These are phyloP conservation scores for Lotus japonicus DNA, from an alignment of 306 rosid species.

Conservation along the genomic window DNA sequence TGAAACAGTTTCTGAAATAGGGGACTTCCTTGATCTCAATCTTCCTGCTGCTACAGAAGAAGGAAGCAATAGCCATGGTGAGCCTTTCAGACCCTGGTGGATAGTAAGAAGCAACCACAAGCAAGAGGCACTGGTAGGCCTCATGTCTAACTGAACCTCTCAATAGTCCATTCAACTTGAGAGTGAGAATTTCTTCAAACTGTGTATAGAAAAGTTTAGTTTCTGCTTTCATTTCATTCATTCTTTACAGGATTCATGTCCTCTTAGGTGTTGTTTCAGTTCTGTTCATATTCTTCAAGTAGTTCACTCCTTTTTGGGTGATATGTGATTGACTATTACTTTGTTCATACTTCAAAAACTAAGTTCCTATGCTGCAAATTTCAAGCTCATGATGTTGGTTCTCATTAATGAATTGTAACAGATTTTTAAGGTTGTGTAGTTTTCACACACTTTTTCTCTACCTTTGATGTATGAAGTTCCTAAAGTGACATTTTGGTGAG, in stretches of 20 bases:
- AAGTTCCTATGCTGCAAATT: slow-evolving; percentile 21
- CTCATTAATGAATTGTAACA: slow-evolving; percentile 21
- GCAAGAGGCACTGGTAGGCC: slow-evolving; percentile 38
- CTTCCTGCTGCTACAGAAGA: slow-evolving; percentile 71
- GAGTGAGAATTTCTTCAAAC: slow-evolving; percentile 11
- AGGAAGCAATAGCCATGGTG: slow-evolving; percentile 32
- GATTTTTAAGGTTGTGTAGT: slow-evolving; percentile 7
- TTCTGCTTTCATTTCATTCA: slow-evolving; percentile 51
- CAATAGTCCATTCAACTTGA: slow-evolving; percentile 6
- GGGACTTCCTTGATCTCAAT: slow-evolving; percentile 78
- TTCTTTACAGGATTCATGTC: slow-evolving; percentile 45
- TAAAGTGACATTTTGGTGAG: slow-evolving; percentile 26
- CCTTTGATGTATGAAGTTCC: slow-evolving; percentile 12
- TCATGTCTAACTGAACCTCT: slow-evolving; percentile 31
- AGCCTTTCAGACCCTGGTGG: slow-evolving; percentile 50
- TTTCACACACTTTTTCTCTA: too few relatives aligned
- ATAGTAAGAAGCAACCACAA: slow-evolving; percentile 30
- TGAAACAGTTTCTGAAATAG: slow-evolving; percentile 38
- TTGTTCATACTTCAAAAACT: slow-evolving; percentile 23
- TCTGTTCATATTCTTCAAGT: slow-evolving; percentile 35
- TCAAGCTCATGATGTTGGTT: slow-evolving; percentile 11
- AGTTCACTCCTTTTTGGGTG: not conserved
- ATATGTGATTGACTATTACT: slow-evolving; percentile 12
- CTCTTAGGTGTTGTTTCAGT: slow-evolving; percentile 26
- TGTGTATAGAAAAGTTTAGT: slow-evolving; percentile 48